phyloP scores from a whole-genome alignment of 345 rosid species.

The Cochlearia excelsa region DNA sequence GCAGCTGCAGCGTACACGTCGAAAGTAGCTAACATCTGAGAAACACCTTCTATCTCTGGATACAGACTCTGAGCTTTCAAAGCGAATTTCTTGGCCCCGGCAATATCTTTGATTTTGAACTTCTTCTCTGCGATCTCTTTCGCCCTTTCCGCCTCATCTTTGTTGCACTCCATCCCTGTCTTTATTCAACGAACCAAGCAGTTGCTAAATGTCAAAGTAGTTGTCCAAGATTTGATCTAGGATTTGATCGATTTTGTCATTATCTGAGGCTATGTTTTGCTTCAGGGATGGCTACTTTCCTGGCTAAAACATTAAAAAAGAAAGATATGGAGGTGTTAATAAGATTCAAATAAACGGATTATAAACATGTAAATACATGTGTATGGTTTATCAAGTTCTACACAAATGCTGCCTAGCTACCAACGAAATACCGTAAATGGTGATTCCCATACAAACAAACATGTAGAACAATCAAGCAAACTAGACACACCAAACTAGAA shows the following conservation, averaged over 20 bases:
- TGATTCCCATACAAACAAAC: neutral
- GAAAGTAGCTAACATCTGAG: slow-evolving; percentile 55
- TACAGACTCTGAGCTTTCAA: slow-evolving; percentile 65
- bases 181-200: slow-evolving; percentile 5
- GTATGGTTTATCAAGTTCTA: slow-evolving; percentile 3
- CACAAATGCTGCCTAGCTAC: neutral
- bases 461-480: slow-evolving; percentile 8
- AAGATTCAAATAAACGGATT: slow-evolving; percentile 1
- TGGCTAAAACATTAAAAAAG: neutral
- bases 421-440: neutral
- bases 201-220: neutral
- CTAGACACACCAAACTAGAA: slow-evolving; percentile 1
- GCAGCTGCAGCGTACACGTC: slow-evolving; percentile 53
- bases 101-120: slow-evolving; percentile 46
- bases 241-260: too few species aligned
- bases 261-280: neutral
- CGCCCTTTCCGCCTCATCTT: slow-evolving; percentile 63
- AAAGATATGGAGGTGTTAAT: neutral
- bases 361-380: neutral
- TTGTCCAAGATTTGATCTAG: slow-evolving; percentile 9
- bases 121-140: slow-evolving; percentile 68
- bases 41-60: slow-evolving; percentile 54
- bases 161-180: slow-evolving; percentile 58
- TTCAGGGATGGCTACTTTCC: slow-evolving; percentile 13
- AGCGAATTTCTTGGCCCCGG: slow-evolving; percentile 62